Percentiles rank a stretch among this genome's conserved stretches.
phyloP scores from a whole-genome alignment of 2,329 filamentous ascomycete genomes.

The Coniochaeta hoffmannii region DNA sequence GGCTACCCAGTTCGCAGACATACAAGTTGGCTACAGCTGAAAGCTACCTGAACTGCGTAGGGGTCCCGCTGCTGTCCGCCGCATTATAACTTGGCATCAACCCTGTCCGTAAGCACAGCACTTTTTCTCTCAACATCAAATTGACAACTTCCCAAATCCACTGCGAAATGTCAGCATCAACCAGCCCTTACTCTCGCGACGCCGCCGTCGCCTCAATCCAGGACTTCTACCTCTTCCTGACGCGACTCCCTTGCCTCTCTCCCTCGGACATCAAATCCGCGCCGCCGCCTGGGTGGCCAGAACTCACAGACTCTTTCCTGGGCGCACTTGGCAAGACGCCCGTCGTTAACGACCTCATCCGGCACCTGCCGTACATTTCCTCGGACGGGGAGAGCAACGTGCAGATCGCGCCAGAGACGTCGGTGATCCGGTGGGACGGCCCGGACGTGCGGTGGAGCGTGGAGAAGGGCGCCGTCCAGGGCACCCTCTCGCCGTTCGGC shows the following conservation, averaged over 20 bases:
- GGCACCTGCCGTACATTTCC: neutral
- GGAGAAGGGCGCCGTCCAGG: neutral
- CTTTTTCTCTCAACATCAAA: neutral
- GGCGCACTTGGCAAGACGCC: neutral
- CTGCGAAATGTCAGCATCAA: neutral
- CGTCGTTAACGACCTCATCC: constrained; percentile 1
- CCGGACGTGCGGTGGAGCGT: constrained; percentile 1
- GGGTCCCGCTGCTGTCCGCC: too few relatives aligned
- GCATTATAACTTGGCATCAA: neutral
- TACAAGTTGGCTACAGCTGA: too few relatives aligned
- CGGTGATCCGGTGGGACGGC: neutral
- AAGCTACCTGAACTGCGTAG: too few relatives aligned
- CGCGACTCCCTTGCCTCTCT: neutral
- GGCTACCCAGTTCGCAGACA: too few relatives aligned
- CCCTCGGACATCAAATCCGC: neutral
- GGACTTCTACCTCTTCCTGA: neutral
- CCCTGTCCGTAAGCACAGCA: neutral
- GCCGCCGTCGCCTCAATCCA: neutral
- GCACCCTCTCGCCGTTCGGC: neutral
- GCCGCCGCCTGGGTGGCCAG: neutral
- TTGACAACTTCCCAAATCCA: neutral
- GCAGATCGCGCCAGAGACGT: neutral
- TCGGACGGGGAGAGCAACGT: neutral
- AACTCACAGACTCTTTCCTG: neutral
- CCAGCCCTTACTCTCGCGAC: constrained; percentile 1